Conservation (phyloP, 176 grass and related monocot species). For the Eleusine coracana region DNA sequence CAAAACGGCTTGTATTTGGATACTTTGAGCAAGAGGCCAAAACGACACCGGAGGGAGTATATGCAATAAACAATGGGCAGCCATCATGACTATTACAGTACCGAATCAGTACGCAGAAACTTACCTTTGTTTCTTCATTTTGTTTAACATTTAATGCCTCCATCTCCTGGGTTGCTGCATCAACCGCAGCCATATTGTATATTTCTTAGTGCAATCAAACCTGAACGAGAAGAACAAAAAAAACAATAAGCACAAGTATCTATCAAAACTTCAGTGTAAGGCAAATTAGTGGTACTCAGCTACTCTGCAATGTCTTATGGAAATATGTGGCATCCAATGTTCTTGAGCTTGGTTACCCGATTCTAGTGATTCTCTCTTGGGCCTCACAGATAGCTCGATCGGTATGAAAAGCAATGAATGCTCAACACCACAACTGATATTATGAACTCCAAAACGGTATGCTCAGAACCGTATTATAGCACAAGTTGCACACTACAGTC, state of each 20-base stretch:
- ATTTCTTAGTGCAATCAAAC: neutral
- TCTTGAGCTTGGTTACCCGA: neutral
- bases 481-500: neutral
- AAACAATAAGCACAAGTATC: conserved; percentile 20
- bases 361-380: neutral
- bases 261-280: neutral
- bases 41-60: no score
- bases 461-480: neutral
- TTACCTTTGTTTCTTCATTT: conserved; percentile 34
- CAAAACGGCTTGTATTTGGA: no score
- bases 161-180: conserved; percentile 43
- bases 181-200: conserved; percentile 35
- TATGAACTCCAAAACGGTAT: neutral
- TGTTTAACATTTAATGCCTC: conserved; percentile 38
- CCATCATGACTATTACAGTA: neutral
- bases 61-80: neutral
- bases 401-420: neutral
- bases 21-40: no score
- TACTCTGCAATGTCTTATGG: neutral
- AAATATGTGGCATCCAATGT: neutral
- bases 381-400: neutral
- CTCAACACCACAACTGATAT: neutral
- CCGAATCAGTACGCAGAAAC: neutral
- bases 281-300: neutral
- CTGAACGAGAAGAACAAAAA: conserved; percentile 35